phyloP scores from a whole-genome alignment of 352 stramenopile genomes.

The Elongisporangium undulatum region DNA sequence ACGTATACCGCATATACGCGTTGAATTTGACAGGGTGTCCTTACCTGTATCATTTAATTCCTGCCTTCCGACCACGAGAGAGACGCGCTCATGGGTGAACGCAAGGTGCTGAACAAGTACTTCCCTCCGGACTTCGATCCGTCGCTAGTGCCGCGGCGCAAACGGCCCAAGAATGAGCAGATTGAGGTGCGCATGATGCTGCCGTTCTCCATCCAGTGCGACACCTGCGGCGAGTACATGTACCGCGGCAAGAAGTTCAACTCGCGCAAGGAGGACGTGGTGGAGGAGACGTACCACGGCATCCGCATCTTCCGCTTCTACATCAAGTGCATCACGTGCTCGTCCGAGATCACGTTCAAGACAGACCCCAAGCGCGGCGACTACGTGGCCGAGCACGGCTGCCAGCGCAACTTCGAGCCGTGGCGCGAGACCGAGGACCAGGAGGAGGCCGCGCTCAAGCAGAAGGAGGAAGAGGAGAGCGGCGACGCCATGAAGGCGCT shows the following conservation, averaged over 20 bases:
- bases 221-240: slow-evolving; percentile 97
- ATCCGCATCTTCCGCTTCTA: slow-evolving; percentile 98
- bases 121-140: slow-evolving; percentile 99
- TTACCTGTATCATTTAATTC: slow-evolving; percentile 15
- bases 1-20: not conserved
- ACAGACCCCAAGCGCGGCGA: slow-evolving; percentile 98
- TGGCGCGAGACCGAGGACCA: slow-evolving; percentile 90
- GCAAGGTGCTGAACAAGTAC: slow-evolving; percentile 99
- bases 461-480: slow-evolving; percentile 92
- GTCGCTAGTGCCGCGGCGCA: slow-evolving; percentile 90
- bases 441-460: slow-evolving; percentile 58
- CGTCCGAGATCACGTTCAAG: slow-evolving; percentile 95
- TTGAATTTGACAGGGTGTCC: not conserved
- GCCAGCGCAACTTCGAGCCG: slow-evolving; percentile 96
- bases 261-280: slow-evolving; percentile 96
- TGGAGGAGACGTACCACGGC: slow-evolving; percentile 95
- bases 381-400: slow-evolving; percentile 97
- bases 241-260: slow-evolving; percentile 99
- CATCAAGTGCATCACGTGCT: slow-evolving; percentile 97
- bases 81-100: slow-evolving; percentile 93
- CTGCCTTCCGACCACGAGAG: slow-evolving; percentile 1
- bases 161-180: slow-evolving; percentile 94
- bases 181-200: slow-evolving; percentile 99
- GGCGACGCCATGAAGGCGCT: slow-evolving; percentile 97
- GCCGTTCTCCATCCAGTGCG: slow-evolving; percentile 97